Base-by-base conservation (phyloP, 768 basidiomycete species). In the Boletus huronensis region DNA sequence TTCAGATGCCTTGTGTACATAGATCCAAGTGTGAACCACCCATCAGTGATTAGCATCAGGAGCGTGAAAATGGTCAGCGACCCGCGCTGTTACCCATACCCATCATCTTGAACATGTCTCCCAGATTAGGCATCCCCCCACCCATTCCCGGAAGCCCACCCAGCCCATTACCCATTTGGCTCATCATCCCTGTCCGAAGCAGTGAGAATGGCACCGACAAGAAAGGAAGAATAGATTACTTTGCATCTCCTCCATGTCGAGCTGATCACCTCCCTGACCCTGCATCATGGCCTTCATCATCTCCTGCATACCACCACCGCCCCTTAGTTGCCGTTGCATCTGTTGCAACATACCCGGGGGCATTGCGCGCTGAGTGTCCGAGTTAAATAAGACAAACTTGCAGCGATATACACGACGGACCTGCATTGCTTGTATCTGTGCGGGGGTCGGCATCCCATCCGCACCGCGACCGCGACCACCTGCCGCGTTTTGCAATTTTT, bases 221-320 rank as follows among this genome's bases (percentile, higher is more conserved):
- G 40, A 52, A 55, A 28, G 39, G 49, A 40, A 54, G 17, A 58
- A 52, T 45, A 28, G 72, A 81, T 59, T 72, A 88, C 92, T 82
- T 74, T 93, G 90, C 90, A 95, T 93, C 70, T 96, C 93, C 55
- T 91, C 89, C 88, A 96, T 90, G 65, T 94, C 93, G 49, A 87
- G 76, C 66, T 93, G 85, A 64, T 94, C 94, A 11, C 90, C 90
- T 50, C 90, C 91, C 62, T 90, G 86, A 10, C 93, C 90, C 63
- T 93, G 92, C 90, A 97, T 94, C 91, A 98, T 94, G 26, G 89
- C 87, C 68, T 89, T 90, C 93, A 96, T 93, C 93, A 96, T 96
- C 64, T 96, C 93, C 70, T 94, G 90, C 85, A 97, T 88, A 42
- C 92, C 92, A 21, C 93, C 91, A 9, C 90, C 90, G 52, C 85